Conservation (phyloP, 306 rosid species). For the Styphnolobium japonicum region DNA sequence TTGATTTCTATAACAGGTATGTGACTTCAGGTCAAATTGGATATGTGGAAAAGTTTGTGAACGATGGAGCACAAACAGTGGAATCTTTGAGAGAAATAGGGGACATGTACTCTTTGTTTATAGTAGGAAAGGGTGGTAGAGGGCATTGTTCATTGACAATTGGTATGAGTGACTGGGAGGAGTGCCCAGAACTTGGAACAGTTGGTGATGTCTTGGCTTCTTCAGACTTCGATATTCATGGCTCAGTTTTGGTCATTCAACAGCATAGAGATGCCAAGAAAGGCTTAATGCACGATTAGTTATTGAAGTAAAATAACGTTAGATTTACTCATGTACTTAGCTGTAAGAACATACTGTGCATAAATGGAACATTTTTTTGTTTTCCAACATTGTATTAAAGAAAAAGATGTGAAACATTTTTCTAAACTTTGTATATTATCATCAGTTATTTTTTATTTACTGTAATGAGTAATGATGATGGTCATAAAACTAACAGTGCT, state of each 20-base stretch:
- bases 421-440: background rate
- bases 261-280: slow-evolving; percentile 73
- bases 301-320: background rate
- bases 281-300: slow-evolving; percentile 35
- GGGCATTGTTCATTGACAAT: slow-evolving; percentile 75
- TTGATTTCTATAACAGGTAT: slow-evolving; percentile 70
- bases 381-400: background rate
- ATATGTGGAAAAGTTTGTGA: slow-evolving; percentile 75
- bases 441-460: background rate
- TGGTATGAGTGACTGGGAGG: slow-evolving; percentile 95
- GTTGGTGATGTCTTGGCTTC: slow-evolving; percentile 97
- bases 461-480: no score
- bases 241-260: slow-evolving; percentile 80
- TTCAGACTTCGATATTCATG: slow-evolving; percentile 70
- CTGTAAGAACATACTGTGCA: slow-evolving; percentile 27
- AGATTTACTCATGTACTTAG: slow-evolving; percentile 12
- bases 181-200: slow-evolving; percentile 90
- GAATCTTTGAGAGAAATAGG: slow-evolving; percentile 61
- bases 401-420: background rate
- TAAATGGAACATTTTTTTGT: background rate
- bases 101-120: slow-evolving; percentile 72
- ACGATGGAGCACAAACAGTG: slow-evolving; percentile 61
- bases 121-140: slow-evolving; percentile 87
- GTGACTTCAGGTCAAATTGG: slow-evolving; percentile 80
- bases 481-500: no score